Conservation (phyloP, 2,329 filamentous ascomycete species). For the Apiospora phragmitis region DNA sequence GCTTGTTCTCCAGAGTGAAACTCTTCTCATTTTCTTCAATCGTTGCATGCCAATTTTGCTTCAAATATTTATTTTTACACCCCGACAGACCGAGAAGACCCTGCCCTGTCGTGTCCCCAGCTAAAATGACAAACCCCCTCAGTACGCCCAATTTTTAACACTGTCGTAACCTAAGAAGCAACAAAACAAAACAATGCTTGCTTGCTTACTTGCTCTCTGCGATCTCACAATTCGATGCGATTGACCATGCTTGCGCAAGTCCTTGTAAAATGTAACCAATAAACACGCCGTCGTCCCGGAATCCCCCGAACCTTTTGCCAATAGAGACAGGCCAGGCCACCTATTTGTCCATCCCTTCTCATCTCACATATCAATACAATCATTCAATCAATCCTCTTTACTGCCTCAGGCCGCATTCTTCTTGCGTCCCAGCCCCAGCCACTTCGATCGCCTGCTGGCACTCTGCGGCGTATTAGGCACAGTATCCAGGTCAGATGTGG, state of each 20-base stretch:
- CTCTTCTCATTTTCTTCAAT: not conserved
- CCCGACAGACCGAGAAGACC: not conserved
- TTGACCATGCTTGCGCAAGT: conserved; percentile 5
- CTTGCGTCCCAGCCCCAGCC: conserved; percentile 31
- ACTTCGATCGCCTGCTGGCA: conserved; percentile 27
- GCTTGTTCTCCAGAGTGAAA: not conserved
- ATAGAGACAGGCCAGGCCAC: not conserved
- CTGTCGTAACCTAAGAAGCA: not conserved
- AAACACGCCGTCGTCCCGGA: not conserved
- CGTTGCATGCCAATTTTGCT: not conserved
- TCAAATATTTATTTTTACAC: not conserved
- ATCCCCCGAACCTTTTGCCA: too few relatives aligned
- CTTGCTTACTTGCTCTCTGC: not conserved
- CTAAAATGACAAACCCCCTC: not conserved
- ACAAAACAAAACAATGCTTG: not conserved
- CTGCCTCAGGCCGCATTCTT: conserved; percentile 23
- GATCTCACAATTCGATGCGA: not conserved
- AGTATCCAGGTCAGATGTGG: conserved; percentile 7
- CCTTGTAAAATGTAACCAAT: not conserved
- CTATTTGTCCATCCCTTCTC: not conserved
- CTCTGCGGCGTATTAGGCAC: conserved; percentile 14
- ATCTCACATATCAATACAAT: not conserved
- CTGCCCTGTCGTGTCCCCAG: not conserved
- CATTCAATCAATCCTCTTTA: not conserved
- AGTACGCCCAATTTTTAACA: not conserved